phyloP scores from a whole-genome alignment of 768 basidiomycete genomes.

The Boletus pseudo-olivaceus region DNA sequence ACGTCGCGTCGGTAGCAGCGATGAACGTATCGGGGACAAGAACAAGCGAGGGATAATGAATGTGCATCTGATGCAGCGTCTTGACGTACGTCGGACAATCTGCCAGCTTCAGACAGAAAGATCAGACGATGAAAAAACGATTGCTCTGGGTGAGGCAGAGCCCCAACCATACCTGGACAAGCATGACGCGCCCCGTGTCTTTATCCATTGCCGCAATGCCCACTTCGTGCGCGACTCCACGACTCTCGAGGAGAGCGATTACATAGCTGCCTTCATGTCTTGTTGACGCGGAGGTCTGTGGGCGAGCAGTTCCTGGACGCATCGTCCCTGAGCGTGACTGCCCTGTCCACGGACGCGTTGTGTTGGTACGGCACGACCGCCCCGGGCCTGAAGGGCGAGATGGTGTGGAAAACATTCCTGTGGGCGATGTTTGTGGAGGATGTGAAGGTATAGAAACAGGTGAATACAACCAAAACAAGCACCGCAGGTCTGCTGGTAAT shows the following conservation, averaged over 20 bases:
- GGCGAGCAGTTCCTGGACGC: conserved; percentile 43
- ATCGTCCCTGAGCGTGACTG: conserved; percentile 52
- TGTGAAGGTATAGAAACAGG: background rate
- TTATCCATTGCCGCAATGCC: conserved; percentile 85
- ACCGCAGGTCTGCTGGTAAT: background rate
- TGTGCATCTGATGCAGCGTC: conserved; percentile 80
- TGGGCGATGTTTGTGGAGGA: background rate
- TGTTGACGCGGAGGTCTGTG: conserved; percentile 61
- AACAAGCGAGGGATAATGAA: conserved; percentile 66
- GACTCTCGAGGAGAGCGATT: conserved; percentile 70
- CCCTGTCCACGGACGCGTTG: conserved; percentile 48
- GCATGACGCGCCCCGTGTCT: conserved; percentile 68
- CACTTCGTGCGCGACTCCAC: conserved; percentile 77
- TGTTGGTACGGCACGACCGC: conserved; percentile 12
- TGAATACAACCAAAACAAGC: too few species aligned
- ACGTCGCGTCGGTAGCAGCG: conserved; percentile 49
- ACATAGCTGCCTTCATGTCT: conserved; percentile 59
- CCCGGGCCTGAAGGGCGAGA: conserved; percentile 12
- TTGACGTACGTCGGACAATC: conserved; percentile 90
- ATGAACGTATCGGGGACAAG: conserved; percentile 83
- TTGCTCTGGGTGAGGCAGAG: background rate
- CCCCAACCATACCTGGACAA: conserved; percentile 63
- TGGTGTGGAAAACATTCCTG: conserved; percentile 12
- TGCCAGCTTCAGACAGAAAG: conserved; percentile 49
- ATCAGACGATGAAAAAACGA: background rate